Base-by-base conservation (phyloP, 1,284 basidiomycete species). In the Coriolopsis trogii region DNA sequence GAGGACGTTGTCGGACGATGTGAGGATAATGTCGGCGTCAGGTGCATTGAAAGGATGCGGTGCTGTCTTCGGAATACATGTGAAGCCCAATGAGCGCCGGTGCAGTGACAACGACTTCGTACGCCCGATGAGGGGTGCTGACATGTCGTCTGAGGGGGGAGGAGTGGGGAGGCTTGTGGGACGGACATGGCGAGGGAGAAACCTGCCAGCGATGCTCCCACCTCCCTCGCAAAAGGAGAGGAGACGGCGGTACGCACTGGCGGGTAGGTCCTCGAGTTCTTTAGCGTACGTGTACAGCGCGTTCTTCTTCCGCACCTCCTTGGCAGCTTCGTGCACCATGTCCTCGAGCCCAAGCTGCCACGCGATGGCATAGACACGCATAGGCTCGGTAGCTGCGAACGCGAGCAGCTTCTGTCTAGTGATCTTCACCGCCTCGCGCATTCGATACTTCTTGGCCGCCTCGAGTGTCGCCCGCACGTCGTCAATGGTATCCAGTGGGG, bases 1-100 rank as follows among this genome's bases (percentile, higher is more conserved):
- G 55, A 76, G 71, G 41, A 74, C 65, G 50, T 70, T 65, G 60
- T 79, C 77, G 18, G 75, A 76, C 4, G 77, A 76, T 41, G 73
- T 71, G n/a, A 82, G 58, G 41, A 76, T 69, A 26, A 79, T 59
- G 52, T 78, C 77, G 16, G 51, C 45, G 41, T 43, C 41, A 24
- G 30, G 31, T 9, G 30, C 30, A n/a, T 43, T 34, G 30, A 43
- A 43, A 4, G 41, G 41, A n/a, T 34, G 21, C 21, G 21, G 41
- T 3, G 41, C 41, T 16, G 20, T 20, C 41, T 29, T 33, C 15
- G 8, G 21, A 1, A 23, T 33, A 15, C 24, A 25, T 3, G 26
- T 4, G 15, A 25, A 33, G 23, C 2, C 26, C 13, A n/a, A n/a
- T 21, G 9, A 38, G 20, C 37, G 16, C 28, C 6, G 23, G 39